phyloP scores from a whole-genome alignment of 2,329 filamentous ascomycete species.

The Beauveria asiatica region DNA sequence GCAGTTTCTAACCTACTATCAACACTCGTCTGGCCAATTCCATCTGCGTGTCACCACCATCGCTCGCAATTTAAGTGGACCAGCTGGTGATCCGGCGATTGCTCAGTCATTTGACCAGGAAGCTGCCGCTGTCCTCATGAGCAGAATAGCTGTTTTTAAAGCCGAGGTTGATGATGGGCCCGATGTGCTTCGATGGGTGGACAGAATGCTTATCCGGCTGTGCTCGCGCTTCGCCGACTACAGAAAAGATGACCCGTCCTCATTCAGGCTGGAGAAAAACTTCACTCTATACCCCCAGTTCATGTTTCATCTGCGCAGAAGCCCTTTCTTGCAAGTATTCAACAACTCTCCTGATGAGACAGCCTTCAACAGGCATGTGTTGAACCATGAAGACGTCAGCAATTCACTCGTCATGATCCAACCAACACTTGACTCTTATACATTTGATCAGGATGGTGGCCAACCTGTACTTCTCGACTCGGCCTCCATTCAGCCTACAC shows the following conservation, averaged over 20 bases:
- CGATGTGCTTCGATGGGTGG: constrained; percentile 97
- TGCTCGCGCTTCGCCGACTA: constrained; percentile 98
- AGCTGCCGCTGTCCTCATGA: constrained; percentile 95
- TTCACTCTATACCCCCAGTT: constrained; percentile 98
- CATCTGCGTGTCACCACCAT: constrained; percentile 94
- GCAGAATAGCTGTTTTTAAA: constrained; percentile 98
- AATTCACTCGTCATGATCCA: constrained; percentile 99
- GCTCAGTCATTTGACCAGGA: constrained; percentile 98
- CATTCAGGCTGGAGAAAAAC: constrained; percentile 96
- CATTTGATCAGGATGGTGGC: constrained; percentile 88
- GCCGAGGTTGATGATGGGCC: constrained; percentile 96
- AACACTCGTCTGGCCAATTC: constrained; percentile 93
- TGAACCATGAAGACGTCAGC: constrained; percentile 94
- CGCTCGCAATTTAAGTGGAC: constrained; percentile 81
- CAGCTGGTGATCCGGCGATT: constrained; percentile 87
- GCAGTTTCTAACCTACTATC: constrained; percentile 97
- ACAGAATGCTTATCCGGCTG: constrained; percentile 93
- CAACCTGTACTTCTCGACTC: constrained; percentile 93
- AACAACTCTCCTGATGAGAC: constrained; percentile 99
- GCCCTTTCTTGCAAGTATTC: constrained; percentile 97
- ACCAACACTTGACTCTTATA: constrained; percentile 93
- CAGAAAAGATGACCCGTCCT: constrained; percentile 93
- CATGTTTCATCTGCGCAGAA: constrained; percentile 97
- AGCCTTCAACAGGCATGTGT: constrained; percentile 94
- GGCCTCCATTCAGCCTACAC: constrained; percentile 88